Conservation (phyloP, 2,329 filamentous ascomycete genomes). For the Ramularia endophylla region DNA sequence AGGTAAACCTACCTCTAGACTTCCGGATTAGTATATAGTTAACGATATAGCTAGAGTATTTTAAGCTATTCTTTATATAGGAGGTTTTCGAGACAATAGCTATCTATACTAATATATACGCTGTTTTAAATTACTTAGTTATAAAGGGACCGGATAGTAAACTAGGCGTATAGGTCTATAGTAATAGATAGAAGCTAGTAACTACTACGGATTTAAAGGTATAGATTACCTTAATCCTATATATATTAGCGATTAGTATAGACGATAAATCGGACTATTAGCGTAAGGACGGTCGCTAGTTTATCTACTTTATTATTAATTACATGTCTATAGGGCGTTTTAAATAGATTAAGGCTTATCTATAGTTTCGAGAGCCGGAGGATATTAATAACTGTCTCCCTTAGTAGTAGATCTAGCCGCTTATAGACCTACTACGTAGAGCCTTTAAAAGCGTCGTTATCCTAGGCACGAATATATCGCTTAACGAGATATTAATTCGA, state of each 20-base stretch:
- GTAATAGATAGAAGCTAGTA: constrained; percentile 1
- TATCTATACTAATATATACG: too few species aligned
- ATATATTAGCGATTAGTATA: constrained; percentile 3
- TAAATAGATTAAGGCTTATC: neutral
- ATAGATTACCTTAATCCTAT: neutral
- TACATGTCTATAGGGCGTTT: neutral
- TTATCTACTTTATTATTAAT: neutral
- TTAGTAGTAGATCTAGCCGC: neutral
- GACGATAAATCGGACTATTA: constrained; percentile 1
- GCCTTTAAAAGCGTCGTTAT: neutral
- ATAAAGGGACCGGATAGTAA: too few species aligned
- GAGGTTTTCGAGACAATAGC: too few species aligned
- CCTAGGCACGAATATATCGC: neutral
- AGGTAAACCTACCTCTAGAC: too few species aligned
- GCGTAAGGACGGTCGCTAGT: neutral
- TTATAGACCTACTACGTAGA: neutral
- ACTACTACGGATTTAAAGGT: neutral
- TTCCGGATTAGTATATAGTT: too few species aligned
- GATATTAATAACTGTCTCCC: neutral
- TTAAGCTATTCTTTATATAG: too few species aligned
- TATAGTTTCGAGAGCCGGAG: constrained; percentile 1
- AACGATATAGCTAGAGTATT: too few species aligned
- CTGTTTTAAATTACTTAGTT: too few species aligned
- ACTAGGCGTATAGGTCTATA: constrained; percentile 1
- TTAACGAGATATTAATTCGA: neutral